Base-by-base conservation (phyloP, 345 rosid species). In the Linum tenue region DNA sequence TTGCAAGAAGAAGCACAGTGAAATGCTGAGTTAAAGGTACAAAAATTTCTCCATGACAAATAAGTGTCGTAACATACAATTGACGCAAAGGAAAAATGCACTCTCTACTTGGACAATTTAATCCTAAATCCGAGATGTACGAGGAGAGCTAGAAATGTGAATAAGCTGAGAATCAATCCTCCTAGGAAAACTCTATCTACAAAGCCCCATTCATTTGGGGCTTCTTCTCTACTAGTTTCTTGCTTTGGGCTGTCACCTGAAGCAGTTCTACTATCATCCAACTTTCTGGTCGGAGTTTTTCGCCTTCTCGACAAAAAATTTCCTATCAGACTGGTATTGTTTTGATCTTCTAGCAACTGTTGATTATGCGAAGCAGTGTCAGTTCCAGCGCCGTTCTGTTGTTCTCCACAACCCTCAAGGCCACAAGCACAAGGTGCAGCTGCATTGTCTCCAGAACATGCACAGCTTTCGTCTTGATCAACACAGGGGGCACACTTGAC, bases 171-270 rank as follows among this genome's bases (percentile, higher is more conserved):
- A 58, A 85, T 39, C 62, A 86, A 76, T 70, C 98, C 94, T 68
- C 83, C 86, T 35, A 90, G 36, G 62, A 90, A 84, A 70, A 80
- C 83, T 69, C 69, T 80, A 66, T 87, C 94, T 31, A 85, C 64
- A 5, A 66, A 42, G 53, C 80, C 79, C 91, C 85, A 87, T 7
- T 75, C 51, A 9, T 67, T 63, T 60, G 31, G 53, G 38, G 67
- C 65, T 72, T 76, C 75, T 70, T 76, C 75, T 61, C 48, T 31
- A 36, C 40, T 7, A 68, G 55, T 11, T 44, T 73, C 85, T 64
- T 70, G 84, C 71, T 69, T 71, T 67, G 63, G 64, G 70, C 39
- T 56, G 43, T 67, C 57, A 64, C 67, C 75, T 15, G 56, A 41
- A 53, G 60, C 62, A 43, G 44, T 48, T 48, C 14, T 37, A 44